Evolutionary conservation across 306 rosid genomes (phyloP).

Genomic region (Citrullus amarus): DNA sequence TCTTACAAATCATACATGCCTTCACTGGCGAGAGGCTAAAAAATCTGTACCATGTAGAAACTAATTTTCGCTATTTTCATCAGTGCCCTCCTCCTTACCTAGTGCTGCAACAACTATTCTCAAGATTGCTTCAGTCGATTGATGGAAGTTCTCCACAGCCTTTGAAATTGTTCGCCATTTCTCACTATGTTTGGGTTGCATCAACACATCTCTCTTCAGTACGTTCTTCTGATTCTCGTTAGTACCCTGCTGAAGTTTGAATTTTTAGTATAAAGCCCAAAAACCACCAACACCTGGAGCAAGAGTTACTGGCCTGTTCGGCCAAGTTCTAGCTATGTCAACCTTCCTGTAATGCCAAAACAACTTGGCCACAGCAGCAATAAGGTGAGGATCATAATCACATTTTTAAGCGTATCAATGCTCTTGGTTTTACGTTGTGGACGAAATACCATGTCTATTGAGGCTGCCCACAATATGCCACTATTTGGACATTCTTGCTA

Average conservation of each 20-base stretch:
- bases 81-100: slow-evolving; percentile 71
- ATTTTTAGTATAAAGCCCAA: slow-evolving; percentile 75
- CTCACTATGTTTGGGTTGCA: slow-evolving; percentile 81
- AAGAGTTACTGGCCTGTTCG: slow-evolving; percentile 73
- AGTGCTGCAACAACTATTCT: slow-evolving; percentile 45
- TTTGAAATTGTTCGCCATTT: slow-evolving; percentile 69
- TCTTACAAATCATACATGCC: not conserved
- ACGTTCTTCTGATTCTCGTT: slow-evolving; percentile 80
- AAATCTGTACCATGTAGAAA: not conserved
- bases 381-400: slow-evolving; percentile 77
- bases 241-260: slow-evolving; percentile 78
- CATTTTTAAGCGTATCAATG: slow-evolving; percentile 79
- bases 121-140: slow-evolving; percentile 63
- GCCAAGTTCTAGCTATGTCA: slow-evolving; percentile 83
- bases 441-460: slow-evolving; percentile 83
- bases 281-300: slow-evolving; percentile 86
- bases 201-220: slow-evolving; percentile 53
- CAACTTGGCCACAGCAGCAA: slow-evolving; percentile 74
- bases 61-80: slow-evolving; percentile 45
- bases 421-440: slow-evolving; percentile 80
- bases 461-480: slow-evolving; percentile 79
- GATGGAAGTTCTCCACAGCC: slow-evolving; percentile 87
- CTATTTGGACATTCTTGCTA: slow-evolving; percentile 79
- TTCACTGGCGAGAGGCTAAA: not conserved
- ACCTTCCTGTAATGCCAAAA: slow-evolving; percentile 88